A percentile compares a stretch with the other conserved stretches of the same genome.
Evolutionary conservation across 2,329 filamentous ascomycete species (phyloP).

Genomic region (Golovinomyces cichoracearum): DNA sequence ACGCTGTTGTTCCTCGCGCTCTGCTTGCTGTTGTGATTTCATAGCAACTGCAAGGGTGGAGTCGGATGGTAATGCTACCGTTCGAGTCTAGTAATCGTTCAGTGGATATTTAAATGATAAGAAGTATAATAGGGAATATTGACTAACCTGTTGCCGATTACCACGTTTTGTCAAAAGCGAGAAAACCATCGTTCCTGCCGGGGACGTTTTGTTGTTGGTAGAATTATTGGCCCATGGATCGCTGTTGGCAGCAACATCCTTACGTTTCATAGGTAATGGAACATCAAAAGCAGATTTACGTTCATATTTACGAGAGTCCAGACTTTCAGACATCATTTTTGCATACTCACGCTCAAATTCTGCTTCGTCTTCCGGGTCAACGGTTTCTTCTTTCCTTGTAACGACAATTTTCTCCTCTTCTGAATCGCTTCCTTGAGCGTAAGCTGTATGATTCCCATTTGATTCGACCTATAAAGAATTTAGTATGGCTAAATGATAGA

Average conservation of each 20-base stretch:
- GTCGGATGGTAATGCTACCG: conserved; percentile 69
- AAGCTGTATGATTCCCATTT: conserved; percentile 25
- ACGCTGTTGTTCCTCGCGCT: conserved; percentile 85
- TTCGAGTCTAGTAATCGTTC: conserved; percentile 39
- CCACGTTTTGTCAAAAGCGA: conserved; percentile 86
- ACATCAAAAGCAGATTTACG: conserved; percentile 87
- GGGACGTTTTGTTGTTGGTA: conserved; percentile 14
- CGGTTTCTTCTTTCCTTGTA: conserved; percentile 65
- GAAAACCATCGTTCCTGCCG: conserved; percentile 64
- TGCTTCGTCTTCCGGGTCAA: conserved; percentile 81
- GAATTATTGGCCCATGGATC: conserved; percentile 19
- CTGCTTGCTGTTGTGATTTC: conserved; percentile 83
- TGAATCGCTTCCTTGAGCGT: conserved; percentile 33
- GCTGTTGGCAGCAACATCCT: conserved; percentile 19
- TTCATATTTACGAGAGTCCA: conserved; percentile 88
- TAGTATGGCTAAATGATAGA: not conserved
- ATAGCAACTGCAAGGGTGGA: conserved; percentile 89
- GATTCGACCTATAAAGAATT: conserved; percentile 12
- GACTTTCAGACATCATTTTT: conserved; percentile 92
- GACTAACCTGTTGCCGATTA: conserved; percentile 64
- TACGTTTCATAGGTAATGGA: conserved; percentile 68
- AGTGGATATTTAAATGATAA: not conserved
- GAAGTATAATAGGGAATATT: not conserved
- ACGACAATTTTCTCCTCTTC: conserved; percentile 76
- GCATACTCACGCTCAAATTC: conserved; percentile 96